Conservation (phyloP, 2,329 filamentous ascomycete genomes). For the Knufia fluminis region DNA sequence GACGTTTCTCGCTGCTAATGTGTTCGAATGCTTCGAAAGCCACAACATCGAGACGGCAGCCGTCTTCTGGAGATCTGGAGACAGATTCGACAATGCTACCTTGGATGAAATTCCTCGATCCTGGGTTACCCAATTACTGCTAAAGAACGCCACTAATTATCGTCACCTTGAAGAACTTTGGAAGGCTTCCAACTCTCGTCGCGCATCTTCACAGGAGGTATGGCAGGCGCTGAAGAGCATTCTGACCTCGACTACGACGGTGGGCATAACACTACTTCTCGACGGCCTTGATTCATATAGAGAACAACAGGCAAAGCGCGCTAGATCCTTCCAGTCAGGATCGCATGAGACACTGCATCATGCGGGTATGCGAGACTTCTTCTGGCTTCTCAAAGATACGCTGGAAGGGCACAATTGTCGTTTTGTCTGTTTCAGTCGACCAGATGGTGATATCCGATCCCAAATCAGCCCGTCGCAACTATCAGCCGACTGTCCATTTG, state of each 20-base stretch:
- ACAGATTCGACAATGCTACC: not conserved
- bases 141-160: not conserved
- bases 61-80: constrained; percentile 5
- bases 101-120: constrained; percentile 4
- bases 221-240: not conserved
- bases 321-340: not conserved
- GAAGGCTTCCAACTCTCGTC: not conserved
- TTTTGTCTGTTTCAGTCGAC: constrained; percentile 1
- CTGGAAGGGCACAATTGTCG: not conserved
- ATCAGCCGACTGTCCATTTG: not conserved
- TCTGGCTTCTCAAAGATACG: not conserved
- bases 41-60: not conserved
- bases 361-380: not conserved
- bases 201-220: not conserved
- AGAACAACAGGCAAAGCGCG: not conserved
- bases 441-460: constrained; percentile 1
- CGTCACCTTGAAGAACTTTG: not conserved
- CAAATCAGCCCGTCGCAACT: not conserved
- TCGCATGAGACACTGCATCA: not conserved
- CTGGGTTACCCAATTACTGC: constrained; percentile 2
- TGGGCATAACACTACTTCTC: not conserved
- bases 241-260: not conserved
- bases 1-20: constrained; percentile 27
- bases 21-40: constrained; percentile 24
- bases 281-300: constrained; percentile 7